phyloP scores from a whole-genome alignment of 306 rosid species.

The Quercus mongolica region DNA sequence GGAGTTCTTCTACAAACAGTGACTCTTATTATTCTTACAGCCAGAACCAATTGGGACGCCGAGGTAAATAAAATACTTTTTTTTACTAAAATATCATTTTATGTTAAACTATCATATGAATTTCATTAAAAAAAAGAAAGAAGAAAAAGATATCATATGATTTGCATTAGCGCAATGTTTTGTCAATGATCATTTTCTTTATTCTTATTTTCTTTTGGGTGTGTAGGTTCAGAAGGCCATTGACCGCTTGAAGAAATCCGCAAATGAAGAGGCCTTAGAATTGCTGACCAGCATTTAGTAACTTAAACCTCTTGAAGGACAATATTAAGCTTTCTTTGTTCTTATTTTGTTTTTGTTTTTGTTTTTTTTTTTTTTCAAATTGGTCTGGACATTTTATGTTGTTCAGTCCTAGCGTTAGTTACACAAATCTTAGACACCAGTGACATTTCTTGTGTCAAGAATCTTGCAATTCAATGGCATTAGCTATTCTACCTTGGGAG shows the following conservation, averaged over 20 bases:
- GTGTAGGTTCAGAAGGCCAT: conserved; percentile 50
- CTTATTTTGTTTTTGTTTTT: no score
- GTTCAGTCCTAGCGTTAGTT: no score
- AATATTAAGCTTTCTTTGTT: no score
- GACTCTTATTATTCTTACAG: conserved; percentile 51
- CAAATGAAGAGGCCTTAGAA: conserved; percentile 31
- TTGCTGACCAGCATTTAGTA: conserved; percentile 20
- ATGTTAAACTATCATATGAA: background rate
- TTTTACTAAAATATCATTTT: background rate
- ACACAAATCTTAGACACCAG: no score
- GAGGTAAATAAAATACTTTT: conserved; percentile 33
- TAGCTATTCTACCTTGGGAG: no score
- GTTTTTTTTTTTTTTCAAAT: no score
- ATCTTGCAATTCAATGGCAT: no score
- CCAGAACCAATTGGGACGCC: conserved; percentile 56
- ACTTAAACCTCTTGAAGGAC: no score
- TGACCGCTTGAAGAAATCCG: conserved; percentile 36
- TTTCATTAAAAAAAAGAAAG: background rate
- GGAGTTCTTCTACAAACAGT: conserved; percentile 66
- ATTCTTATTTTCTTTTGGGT: background rate
- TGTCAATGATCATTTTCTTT: background rate
- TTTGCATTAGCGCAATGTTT: background rate
- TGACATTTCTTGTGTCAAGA: no score
- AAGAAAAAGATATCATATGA: background rate
- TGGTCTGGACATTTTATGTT: no score